Conservation (phyloP, 148 eudicot genomes). For the Tetragonia tetragonoides region DNA sequence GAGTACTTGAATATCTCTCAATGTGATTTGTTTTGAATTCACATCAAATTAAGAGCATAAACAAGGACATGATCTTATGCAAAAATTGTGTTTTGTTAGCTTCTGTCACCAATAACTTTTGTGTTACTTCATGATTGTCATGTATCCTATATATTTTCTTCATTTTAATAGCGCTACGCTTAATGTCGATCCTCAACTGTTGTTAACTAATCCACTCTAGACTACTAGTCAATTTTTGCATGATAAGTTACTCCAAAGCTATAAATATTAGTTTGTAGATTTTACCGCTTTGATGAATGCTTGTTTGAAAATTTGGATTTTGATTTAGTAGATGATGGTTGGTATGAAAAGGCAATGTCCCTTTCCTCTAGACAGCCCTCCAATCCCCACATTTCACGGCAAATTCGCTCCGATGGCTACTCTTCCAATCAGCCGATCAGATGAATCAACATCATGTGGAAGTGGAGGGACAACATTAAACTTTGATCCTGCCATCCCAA, state of each 20-base stretch:
- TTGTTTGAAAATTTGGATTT: conserved; percentile 1
- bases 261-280: background rate
- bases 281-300: background rate
- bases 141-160: background rate
- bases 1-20: too few species aligned
- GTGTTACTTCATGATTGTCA: background rate
- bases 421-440: conserved; percentile 24
- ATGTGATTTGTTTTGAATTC: too few species aligned
- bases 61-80: too few species aligned
- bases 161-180: background rate
- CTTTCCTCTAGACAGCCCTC: conserved; percentile 38
- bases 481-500: conserved; percentile 30
- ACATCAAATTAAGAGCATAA: too few species aligned
- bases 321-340: conserved; percentile 48
- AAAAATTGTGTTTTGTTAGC: too few species aligned
- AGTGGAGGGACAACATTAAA: conserved; percentile 26
- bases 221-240: background rate
- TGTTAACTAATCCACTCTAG: too few species aligned
- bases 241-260: background rate
- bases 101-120: too few species aligned
- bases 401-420: conserved; percentile 24
- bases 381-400: conserved; percentile 40
- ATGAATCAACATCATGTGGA: conserved; percentile 35
- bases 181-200: background rate
- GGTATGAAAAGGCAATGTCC: conserved; percentile 65